phyloP scores from a whole-genome alignment of 352 stramenopile genomes.

The Pythium sp. region DNA sequence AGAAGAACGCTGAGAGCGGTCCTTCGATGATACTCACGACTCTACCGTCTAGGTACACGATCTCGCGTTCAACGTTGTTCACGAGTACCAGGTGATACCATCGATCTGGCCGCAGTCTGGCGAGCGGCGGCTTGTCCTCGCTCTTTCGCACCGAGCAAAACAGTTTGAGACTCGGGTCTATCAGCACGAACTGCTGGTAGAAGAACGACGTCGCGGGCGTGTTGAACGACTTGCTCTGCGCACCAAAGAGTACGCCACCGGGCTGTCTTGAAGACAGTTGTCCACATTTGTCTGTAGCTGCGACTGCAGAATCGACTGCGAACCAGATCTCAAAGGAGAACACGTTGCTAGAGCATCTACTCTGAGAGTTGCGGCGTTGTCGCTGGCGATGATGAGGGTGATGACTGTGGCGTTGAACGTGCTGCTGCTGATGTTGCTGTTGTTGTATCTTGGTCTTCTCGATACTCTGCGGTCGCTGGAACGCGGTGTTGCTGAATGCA shows the following conservation, averaged over 20 bases:
- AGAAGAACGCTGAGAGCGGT: slow-evolving; percentile 34
- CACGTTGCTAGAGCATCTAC: neutral
- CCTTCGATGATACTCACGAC: slow-evolving; percentile 18
- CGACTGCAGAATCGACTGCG: neutral
- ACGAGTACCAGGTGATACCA: slow-evolving; percentile 54
- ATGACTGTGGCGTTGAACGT: neutral
- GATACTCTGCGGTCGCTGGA: neutral
- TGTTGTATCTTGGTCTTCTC: neutral
- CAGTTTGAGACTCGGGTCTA: slow-evolving; percentile 34
- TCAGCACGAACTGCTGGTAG: slow-evolving; percentile 39
- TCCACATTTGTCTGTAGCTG: neutral
- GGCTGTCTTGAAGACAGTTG: neutral
- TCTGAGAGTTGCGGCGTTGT: neutral
- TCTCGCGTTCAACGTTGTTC: slow-evolving; percentile 24
- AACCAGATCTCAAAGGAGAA: slow-evolving; percentile 12
- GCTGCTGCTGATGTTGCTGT: neutral
- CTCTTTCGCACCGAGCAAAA: slow-evolving; percentile 33
- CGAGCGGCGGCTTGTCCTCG: slow-evolving; percentile 21
- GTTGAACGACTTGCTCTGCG: slow-evolving; percentile 34
- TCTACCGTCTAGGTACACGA: slow-evolving; percentile 38
- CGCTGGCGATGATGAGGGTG: neutral
- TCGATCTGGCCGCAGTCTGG: slow-evolving; percentile 20
- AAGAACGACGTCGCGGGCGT: slow-evolving; percentile 30
- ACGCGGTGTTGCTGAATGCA: neutral
- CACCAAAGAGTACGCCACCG: slow-evolving; percentile 40